A percentile compares a stretch with the other conserved stretches of the same genome.
phyloP scores from a whole-genome alignment of 139 green algal species.

The Chlamydomonas incerta region DNA sequence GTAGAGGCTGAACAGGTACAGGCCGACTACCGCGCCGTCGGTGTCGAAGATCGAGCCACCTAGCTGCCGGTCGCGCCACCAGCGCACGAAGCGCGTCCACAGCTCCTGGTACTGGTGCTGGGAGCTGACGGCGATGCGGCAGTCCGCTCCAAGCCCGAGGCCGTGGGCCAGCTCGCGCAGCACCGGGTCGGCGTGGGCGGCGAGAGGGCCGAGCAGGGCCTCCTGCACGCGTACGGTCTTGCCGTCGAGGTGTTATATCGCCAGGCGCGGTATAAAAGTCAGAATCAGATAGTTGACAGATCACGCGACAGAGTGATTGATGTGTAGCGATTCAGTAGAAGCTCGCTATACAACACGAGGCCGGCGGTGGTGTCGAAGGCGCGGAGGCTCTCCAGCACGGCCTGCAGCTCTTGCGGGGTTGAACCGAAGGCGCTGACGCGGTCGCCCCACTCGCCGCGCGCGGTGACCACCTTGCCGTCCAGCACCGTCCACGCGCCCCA shows the following conservation, averaged over 20 bases:
- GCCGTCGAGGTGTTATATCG: too few relatives aligned
- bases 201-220: not conserved
- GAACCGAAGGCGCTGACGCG: not conserved
- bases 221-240: not conserved
- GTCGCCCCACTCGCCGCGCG: not conserved
- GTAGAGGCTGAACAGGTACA: not conserved
- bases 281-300: too few relatives aligned
- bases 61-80: not conserved
- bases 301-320: too few relatives aligned
- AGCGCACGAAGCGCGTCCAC: not conserved
- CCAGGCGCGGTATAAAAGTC: too few relatives aligned
- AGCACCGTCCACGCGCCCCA: conserved; percentile 34
- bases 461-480: not conserved
- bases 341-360: too few relatives aligned
- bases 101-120: not conserved
- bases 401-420: conserved; percentile 13
- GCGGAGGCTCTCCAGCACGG: not conserved
- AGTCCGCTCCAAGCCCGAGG: not conserved
- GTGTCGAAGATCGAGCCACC: not conserved
- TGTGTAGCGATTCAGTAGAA: too few relatives aligned
- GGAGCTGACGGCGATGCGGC: not conserved
- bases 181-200: not conserved
- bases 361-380: not conserved
- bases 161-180: not conserved
- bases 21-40: not conserved